Conservation (phyloP, 2,329 filamentous ascomycete genomes). For the Hypoxylon sp. region DNA sequence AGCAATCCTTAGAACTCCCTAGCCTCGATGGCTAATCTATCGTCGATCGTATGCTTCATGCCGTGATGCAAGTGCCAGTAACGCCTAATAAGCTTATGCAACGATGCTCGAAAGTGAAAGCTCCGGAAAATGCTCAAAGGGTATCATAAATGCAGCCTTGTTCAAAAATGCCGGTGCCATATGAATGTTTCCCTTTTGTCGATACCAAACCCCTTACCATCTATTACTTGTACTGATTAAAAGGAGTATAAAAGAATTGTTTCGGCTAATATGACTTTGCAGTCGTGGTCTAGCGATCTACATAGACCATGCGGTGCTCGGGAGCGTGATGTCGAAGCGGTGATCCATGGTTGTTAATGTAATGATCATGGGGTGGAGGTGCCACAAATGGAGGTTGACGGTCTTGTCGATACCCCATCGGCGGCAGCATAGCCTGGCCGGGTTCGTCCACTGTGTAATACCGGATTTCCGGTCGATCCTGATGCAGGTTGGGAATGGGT, state of each 20-base stretch:
- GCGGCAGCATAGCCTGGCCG: slow-evolving; percentile 19
- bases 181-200: slow-evolving; percentile 19
- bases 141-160: slow-evolving; percentile 47
- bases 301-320: slow-evolving; percentile 46
- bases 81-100: slow-evolving; percentile 19
- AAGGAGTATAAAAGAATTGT: slow-evolving; percentile 8
- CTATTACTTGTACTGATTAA: slow-evolving; percentile 12
- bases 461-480: slow-evolving; percentile 20
- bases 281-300: slow-evolving; percentile 24
- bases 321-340: slow-evolving; percentile 38
- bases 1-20: slow-evolving; percentile 15
- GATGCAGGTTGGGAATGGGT: slow-evolving; percentile 10
- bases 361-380: slow-evolving; percentile 40
- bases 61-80: slow-evolving; percentile 29
- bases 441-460: slow-evolving; percentile 28
- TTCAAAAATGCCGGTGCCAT: slow-evolving; percentile 28
- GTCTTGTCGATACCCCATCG: slow-evolving; percentile 35
- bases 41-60: slow-evolving; percentile 11
- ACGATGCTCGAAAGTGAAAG: slow-evolving; percentile 33
- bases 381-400: slow-evolving; percentile 43
- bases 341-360: slow-evolving; percentile 39
- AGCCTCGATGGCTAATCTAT: slow-evolving; percentile 15
- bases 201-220: slow-evolving; percentile 4
- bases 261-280: background rate
- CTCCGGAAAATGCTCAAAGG: slow-evolving; percentile 35